Evolutionary conservation across 208 protist genomes (phyloP).

Genomic region (Tritrichomonas musculus): DNA sequence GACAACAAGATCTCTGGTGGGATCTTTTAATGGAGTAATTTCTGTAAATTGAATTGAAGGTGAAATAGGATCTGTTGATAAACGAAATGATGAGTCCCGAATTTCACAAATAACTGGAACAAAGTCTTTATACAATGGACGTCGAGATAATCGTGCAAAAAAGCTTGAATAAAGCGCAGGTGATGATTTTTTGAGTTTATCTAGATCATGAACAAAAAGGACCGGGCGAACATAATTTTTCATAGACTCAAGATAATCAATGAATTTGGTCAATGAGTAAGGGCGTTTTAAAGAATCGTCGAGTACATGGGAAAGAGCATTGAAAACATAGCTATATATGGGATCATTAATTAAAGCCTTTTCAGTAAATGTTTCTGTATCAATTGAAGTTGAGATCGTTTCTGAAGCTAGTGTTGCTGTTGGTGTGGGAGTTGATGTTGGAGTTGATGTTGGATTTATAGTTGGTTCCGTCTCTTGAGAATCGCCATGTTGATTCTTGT

Average conservation of each 20-base stretch:
- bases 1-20: not conserved
- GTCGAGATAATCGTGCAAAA: not conserved
- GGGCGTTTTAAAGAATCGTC: not conserved
- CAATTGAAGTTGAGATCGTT: too few species aligned
- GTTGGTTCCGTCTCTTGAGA: too few species aligned
- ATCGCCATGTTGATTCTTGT: too few species aligned
- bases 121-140: not conserved
- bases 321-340: not conserved
- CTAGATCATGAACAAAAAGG: not conserved
- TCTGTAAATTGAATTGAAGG: not conserved
- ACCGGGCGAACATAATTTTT: not conserved
- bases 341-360: not conserved
- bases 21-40: not conserved
- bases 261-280: not conserved
- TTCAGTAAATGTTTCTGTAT: not conserved
- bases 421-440: too few species aligned
- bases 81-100: not conserved
- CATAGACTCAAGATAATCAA: not conserved
- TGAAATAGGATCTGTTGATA: too few species aligned
- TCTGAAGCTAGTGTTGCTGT: too few species aligned
- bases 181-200: not conserved
- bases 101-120: not conserved
- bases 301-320: not conserved
- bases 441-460: too few species aligned
- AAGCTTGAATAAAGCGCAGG: not conserved